These are phyloP conservation scores for Wickerhamiella nectarea DNA, from an alignment of 805 yeast genomes.

Conservation along the genomic window DNA sequence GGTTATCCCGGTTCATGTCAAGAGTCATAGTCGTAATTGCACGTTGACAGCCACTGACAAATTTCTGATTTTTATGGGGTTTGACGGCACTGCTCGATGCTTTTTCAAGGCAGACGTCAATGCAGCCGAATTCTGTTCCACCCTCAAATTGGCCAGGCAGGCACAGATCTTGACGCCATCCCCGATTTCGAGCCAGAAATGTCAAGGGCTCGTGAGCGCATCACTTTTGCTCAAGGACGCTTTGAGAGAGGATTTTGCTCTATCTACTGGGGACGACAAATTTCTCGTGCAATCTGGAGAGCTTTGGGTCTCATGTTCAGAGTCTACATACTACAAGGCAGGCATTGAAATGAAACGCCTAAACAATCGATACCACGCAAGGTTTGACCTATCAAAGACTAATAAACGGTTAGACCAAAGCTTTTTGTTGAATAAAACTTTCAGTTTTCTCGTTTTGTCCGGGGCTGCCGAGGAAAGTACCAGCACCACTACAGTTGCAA, in stretches of 20 bases:
- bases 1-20: constrained; percentile 34
- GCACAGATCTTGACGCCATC: background rate
- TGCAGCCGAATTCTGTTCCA: background rate
- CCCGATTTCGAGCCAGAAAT: background rate
- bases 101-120: background rate
- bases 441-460: background rate
- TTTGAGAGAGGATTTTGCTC: background rate
- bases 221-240: constrained; percentile 5
- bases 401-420: background rate
- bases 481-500: background rate
- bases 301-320: background rate
- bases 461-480: background rate
- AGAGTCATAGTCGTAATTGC: constrained; percentile 5
- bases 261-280: background rate
- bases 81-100: background rate
- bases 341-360: constrained; percentile 1
- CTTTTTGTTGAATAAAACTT: background rate
- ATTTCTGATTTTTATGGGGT: background rate
- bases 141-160: background rate
- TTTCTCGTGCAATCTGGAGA: background rate
- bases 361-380: background rate
- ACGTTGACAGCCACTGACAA: background rate
- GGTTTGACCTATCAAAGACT: background rate
- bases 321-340: background rate
- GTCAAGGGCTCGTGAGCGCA: background rate